Base-by-base conservation (phyloP, 352 stramenopile genomes). In the Blastocystis sp. region DNA sequence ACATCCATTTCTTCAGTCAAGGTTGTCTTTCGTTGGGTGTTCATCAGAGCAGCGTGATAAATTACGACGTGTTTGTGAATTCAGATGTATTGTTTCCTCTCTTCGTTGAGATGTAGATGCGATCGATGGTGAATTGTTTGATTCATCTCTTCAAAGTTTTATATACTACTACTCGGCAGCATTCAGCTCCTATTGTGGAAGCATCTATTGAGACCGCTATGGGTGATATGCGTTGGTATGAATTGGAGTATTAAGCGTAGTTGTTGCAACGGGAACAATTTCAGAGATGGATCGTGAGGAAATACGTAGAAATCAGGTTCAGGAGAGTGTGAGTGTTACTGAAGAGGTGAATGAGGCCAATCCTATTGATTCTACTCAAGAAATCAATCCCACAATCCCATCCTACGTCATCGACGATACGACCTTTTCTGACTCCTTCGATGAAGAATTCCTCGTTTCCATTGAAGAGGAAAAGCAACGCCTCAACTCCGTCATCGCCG, bases 1-100 rank as follows among this genome's bases (percentile, higher is more conserved):
- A 81, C 27, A 64, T 81, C 1, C 63, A 63, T 48, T 64, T 81
- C 40, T 81, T 81, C 42, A 65, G 49, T 46, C 46, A 81, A 29
- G 69, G 44, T 21, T 81, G 69, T 65, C 48, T 81, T 65, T 6
- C 16, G 18, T 44, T 81, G 46, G 69, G 69, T 42, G 36, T 81
- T 21, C 69, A 81, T 61, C 69, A 54, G 29, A 81, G 69, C 34
- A 57, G 69, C 27, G 32, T 81, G 1, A 63, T 81, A 9, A 64
- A 61, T n/a, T 81, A 49, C 27, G 63, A 44, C 27, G 46, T 81
- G 1, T 81, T 81, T 81, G 69, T 44, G 21, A 81, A 44, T 49
- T 42, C 27, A 11, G 46, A 81, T 24, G 69, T 48, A 65, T 65
- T 40, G 16, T 24, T 51, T 40, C 0, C 21, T n/a, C 1, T 44